phyloP scores from a whole-genome alignment of 108 stramenopile species.

The Fistulifera pelliculosa region DNA sequence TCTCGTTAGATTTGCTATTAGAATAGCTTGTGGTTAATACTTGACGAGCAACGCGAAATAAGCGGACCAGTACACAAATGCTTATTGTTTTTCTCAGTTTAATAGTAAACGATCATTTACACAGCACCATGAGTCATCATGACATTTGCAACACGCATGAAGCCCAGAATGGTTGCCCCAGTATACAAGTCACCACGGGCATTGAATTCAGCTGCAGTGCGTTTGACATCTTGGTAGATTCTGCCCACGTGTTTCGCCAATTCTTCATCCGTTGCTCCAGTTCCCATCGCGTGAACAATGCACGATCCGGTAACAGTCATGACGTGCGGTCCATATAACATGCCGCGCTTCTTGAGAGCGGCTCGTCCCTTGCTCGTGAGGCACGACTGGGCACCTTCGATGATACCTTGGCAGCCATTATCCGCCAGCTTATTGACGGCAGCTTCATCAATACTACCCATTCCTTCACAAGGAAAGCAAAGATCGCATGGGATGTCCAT shows the following conservation, averaged over 20 bases:
- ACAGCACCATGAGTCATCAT: conserved; percentile 95
- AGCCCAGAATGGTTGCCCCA: conserved; percentile 90
- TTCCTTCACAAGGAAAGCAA: conserved; percentile 84
- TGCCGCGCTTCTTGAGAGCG: conserved; percentile 77
- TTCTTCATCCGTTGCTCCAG: conserved; percentile 57
- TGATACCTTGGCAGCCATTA: conserved; percentile 83
- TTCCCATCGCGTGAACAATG: conserved; percentile 70
- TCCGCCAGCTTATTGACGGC: conserved; percentile 75
- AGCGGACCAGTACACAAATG: too few relatives aligned
- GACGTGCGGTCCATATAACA: conserved; percentile 84
- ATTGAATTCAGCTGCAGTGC: conserved; percentile 91
- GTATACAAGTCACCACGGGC: conserved; percentile 85
- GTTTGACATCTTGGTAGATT: conserved; percentile 83
- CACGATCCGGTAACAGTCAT: conserved; percentile 81
- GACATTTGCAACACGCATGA: conserved; percentile 90
- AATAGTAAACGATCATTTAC: conserved; percentile 17
- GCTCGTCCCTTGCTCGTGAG: conserved; percentile 65
- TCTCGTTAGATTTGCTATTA: too few relatives aligned
- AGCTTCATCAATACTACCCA: conserved; percentile 67
- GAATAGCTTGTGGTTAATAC: too few relatives aligned
- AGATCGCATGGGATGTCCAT: conserved; percentile 89
- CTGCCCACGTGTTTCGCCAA: conserved; percentile 63
- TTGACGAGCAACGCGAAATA: too few relatives aligned
- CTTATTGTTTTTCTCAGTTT: too few relatives aligned
- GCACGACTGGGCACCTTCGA: conserved; percentile 84